A percentile compares a stretch with the other conserved stretches of the same genome.
phyloP scores from a whole-genome alignment of 2,329 filamentous ascomycete species.

The Fusarium illudens region DNA sequence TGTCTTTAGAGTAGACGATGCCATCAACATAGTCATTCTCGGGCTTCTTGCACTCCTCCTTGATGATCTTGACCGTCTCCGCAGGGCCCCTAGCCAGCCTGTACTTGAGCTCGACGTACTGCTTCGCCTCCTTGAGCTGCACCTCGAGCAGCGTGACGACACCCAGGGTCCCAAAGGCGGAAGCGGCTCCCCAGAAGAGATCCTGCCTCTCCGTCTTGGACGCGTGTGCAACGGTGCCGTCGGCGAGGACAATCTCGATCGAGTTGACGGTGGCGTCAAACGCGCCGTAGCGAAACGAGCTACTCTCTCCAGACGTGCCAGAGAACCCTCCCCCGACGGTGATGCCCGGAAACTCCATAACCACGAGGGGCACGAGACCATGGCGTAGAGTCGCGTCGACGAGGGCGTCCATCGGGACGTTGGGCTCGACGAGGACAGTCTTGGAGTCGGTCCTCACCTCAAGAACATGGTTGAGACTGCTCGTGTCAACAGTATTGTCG shows the following conservation, averaged over 20 bases:
- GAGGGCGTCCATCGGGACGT: constrained; percentile 73
- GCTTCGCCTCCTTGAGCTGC: constrained; percentile 62
- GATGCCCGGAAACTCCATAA: constrained; percentile 78
- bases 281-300: constrained; percentile 71
- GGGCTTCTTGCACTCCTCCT: constrained; percentile 51
- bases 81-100: constrained; percentile 53
- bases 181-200: constrained; percentile 71
- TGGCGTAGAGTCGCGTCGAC: constrained; percentile 65
- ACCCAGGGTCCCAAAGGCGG: constrained; percentile 73
- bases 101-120: constrained; percentile 67
- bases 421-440: constrained; percentile 73
- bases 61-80: constrained; percentile 54
- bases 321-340: constrained; percentile 74
- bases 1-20: constrained; percentile 66
- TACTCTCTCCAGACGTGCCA: constrained; percentile 72
- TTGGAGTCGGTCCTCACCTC: constrained; percentile 61
- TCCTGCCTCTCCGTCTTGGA: constrained; percentile 64
- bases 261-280: constrained; percentile 69
- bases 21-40: constrained; percentile 73
- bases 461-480: constrained; percentile 68
- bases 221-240: constrained; percentile 64
- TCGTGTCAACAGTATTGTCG: constrained; percentile 72
- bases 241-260: constrained; percentile 71
- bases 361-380: constrained; percentile 69
- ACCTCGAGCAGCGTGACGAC: constrained; percentile 71